Base-by-base conservation (phyloP, 2,329 filamentous ascomycete species). In the Coniella vitis region DNA sequence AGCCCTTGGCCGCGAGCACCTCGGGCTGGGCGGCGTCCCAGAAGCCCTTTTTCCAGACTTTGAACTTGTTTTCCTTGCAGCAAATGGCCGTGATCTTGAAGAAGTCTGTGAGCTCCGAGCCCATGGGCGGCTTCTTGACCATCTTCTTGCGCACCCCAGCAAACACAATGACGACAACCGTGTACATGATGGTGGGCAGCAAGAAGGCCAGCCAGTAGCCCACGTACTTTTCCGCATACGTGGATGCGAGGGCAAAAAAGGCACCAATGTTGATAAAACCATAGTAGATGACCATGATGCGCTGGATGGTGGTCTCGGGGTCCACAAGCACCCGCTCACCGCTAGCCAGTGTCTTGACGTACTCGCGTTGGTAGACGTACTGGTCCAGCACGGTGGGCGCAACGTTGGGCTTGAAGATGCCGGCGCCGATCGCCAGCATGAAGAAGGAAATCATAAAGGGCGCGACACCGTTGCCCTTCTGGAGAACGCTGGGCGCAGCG, bases 191-290 rank as follows among this genome's bases (percentile, higher is more conserved):
- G 3, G 70, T 56, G 45, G 67, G 65, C 43, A 70, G 60, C 56
- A 72, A 54, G 68, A 74, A 90, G 0, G 84, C 75, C 20, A 86
- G 73, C 81, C 83, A 90, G 70, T 87, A 89, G 7, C 85, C 85
- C 41, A 87, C 75, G 53, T 86, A 87, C 61, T 85, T 84, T 65
- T 89, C 86, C 2, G 84, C 79, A 59, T 86, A 90, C 31, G 81
- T 82, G 79, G 84, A 88, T 59, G 67, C 73, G 57, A 81, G 74
- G 38, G 75, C 79, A 39, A 72, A 56, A 38, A 83, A 68, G 21
- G 81, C 77, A 29, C 85, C 85, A 13, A 84, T 61, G 60, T 87
- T 87, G 68, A 86, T 83, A 59, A 80, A 71, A 44, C 79, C 65
- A 60, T 83, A 84, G 63, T 81, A 84, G 57, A 80, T 55, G 5